Evolutionary conservation across 163 green algal species (phyloP).

Genomic region (Prototheca wickerhamii): DNA sequence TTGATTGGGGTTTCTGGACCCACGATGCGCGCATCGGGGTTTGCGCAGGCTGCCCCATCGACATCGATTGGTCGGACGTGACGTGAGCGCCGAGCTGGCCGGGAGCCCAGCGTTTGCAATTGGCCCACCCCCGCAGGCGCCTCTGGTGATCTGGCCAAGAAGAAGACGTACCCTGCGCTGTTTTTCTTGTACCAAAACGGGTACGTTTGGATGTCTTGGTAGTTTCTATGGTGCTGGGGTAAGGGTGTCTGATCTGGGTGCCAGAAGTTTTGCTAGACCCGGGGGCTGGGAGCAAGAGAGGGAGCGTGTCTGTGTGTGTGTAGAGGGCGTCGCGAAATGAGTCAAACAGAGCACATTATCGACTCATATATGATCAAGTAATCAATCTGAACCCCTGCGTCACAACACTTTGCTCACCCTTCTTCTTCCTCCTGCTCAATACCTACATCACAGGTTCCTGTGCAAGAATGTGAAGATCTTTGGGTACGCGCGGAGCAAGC

Average conservation of each 20-base stretch:
- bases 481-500: slow-evolving; percentile 75
- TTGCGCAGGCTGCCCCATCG: neutral
- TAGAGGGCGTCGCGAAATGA: too few species aligned
- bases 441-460: slow-evolving; percentile 41
- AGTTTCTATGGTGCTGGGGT: neutral
- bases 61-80: neutral
- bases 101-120: neutral
- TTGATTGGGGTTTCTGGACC: neutral
- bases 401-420: neutral
- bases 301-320: too few species aligned
- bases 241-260: neutral
- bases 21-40: too few species aligned
- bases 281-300: too few species aligned
- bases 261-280: slow-evolving; percentile 13
- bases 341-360: too few species aligned
- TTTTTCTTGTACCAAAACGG: slow-evolving; percentile 72
- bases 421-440: neutral
- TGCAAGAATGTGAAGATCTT: slow-evolving; percentile 52
- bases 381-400: neutral
- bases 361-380: too few species aligned
- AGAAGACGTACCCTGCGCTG: slow-evolving; percentile 95
- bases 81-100: neutral
- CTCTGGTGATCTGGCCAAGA: slow-evolving; percentile 78
- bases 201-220: slow-evolving; percentile 20
- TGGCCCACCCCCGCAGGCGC: slow-evolving; percentile 34